phyloP scores from a whole-genome alignment of 2,329 filamentous ascomycete species.

The Pezicula carpinea region DNA sequence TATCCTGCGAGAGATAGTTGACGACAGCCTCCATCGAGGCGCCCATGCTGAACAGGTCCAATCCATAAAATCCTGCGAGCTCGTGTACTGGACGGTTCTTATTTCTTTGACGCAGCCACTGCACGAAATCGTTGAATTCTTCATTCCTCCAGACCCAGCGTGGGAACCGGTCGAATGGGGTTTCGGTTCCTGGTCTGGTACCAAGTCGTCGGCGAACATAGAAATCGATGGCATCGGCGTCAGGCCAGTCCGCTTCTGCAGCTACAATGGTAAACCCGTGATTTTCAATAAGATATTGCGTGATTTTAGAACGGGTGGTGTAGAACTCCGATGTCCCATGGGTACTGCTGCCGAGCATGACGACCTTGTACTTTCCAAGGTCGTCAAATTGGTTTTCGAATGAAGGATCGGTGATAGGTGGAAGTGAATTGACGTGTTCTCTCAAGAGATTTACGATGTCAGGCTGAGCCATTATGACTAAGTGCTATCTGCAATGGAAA shows the following conservation, averaged over 20 bases:
- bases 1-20: no score
- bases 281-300: constrained; percentile 41
- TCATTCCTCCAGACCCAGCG: constrained; percentile 53
- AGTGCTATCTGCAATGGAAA: no score
- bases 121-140: constrained; percentile 45
- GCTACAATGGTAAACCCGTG: constrained; percentile 48
- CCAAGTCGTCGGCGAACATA: constrained; percentile 43
- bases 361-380: constrained; percentile 19
- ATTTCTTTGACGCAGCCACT: constrained; percentile 39
- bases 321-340: constrained; percentile 55
- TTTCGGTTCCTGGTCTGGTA: constrained; percentile 26
- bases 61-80: no score
- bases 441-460: no score
- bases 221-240: constrained; percentile 45
- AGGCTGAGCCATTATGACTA: no score
- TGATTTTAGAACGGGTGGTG: constrained; percentile 44
- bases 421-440: no score
- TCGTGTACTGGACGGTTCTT: no score
- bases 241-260: constrained; percentile 50
- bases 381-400: no score
- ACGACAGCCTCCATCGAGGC: no score
- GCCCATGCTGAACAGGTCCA: no score
- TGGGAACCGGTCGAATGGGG: constrained; percentile 45
- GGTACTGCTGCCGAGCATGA: constrained; percentile 41
- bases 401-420: no score